Evolutionary conservation across 208 protist species (phyloP).

Genomic region (Crithidia bombi): DNA sequence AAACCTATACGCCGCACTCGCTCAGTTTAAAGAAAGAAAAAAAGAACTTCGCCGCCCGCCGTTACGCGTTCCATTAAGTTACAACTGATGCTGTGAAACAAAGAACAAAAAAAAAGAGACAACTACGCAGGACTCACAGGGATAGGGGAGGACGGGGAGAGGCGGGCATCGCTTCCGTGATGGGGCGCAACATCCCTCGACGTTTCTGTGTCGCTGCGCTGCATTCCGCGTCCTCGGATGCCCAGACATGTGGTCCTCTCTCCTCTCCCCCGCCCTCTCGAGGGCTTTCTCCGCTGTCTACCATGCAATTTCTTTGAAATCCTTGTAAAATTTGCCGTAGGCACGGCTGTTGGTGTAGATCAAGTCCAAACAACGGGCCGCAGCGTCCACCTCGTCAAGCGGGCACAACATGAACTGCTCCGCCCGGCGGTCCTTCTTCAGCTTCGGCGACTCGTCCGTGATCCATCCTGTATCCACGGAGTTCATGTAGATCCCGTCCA

Average conservation of each 20-base stretch:
- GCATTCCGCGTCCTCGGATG: too few relatives aligned
- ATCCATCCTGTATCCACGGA: constrained; percentile 98
- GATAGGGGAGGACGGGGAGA: too few relatives aligned
- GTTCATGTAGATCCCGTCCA: constrained; percentile 97
- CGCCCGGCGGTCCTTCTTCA: constrained; percentile 81
- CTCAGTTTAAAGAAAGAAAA: too few relatives aligned
- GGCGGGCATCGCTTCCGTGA: too few relatives aligned
- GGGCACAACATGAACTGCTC: constrained; percentile 78
- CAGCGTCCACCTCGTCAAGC: constrained; percentile 96
- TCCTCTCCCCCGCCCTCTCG: background rate
- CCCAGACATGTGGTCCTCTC: too few relatives aligned
- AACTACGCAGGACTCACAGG: background rate
- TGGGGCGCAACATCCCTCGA: too few relatives aligned
- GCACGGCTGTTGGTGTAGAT: constrained; percentile 86
- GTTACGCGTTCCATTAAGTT: background rate
- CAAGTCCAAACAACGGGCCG: constrained; percentile 95
- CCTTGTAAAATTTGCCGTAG: constrained; percentile 92
- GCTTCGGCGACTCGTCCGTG: constrained; percentile 94
- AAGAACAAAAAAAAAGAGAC: background rate
- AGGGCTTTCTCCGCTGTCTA: constrained; percentile 25
- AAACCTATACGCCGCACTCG: too few relatives aligned
- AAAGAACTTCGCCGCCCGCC: too few relatives aligned
- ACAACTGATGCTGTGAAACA: background rate
- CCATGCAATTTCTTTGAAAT: constrained; percentile 90
- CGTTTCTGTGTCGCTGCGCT: background rate